phyloP scores from a whole-genome alignment of 2,329 filamentous ascomycete genomes.

The Lanzia echinophila region DNA sequence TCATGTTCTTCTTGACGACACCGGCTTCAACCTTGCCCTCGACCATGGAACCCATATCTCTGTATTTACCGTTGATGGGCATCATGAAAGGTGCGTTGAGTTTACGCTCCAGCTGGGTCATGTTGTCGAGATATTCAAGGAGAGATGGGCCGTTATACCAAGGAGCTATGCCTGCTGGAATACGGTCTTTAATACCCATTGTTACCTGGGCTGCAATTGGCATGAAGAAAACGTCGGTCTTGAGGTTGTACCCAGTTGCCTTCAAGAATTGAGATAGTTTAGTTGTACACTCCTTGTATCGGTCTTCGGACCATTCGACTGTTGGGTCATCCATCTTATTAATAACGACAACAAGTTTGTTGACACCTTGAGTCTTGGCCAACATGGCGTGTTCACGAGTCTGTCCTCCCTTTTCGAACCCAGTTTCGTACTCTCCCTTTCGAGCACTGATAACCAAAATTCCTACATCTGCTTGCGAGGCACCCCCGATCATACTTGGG shows the following conservation, averaged over 20 bases:
- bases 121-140: constrained; percentile 89
- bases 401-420: constrained; percentile 94
- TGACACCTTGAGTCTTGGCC: constrained; percentile 96
- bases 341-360: constrained; percentile 88
- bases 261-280: constrained; percentile 88
- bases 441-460: constrained; percentile 93
- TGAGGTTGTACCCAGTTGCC: constrained; percentile 86
- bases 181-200: constrained; percentile 79
- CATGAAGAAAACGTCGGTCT: constrained; percentile 92
- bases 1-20: constrained; percentile 84
- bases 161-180: constrained; percentile 66
- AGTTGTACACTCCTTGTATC: constrained; percentile 86
- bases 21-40: constrained; percentile 97
- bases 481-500: constrained; percentile 95
- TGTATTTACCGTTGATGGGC: constrained; percentile 92
- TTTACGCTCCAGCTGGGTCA: constrained; percentile 91
- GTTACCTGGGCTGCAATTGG: constrained; percentile 87
- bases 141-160: constrained; percentile 90
- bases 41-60: constrained; percentile 93
- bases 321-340: constrained; percentile 99
- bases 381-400: constrained; percentile 96
- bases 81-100: constrained; percentile 99
- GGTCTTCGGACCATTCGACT: constrained; percentile 89
- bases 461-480: constrained; percentile 87
- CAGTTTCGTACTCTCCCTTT: constrained; percentile 98